Base-by-base conservation (phyloP, 176 grass and related monocot species). In the Microstegium vimineum region DNA sequence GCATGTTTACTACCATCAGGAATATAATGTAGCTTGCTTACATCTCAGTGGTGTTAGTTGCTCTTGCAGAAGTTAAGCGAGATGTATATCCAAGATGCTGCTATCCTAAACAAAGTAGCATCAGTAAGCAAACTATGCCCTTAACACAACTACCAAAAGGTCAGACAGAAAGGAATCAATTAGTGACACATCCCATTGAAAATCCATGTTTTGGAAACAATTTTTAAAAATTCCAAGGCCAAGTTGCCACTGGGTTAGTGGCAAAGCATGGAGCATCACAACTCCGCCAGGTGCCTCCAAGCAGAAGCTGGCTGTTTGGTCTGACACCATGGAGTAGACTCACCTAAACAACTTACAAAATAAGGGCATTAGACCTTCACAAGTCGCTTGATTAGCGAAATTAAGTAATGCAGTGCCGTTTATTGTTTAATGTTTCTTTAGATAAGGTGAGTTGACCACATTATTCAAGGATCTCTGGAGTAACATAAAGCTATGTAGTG, bases 261-360 rank as follows among this genome's bases (percentile, higher is more conserved):
- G 59, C 26, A 86, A 71, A 69, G 71, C 76, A 87, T 82, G 73
- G 80, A 84, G 93, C 86, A 86, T 86, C 84, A 75, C 74, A 79
- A 49, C 69, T 86, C 84, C 82, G 75, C 20, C 73, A 86, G 68
- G 81, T 90, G 79, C 80, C 38, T 88, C 90, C 93, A 95, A 95
- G 88, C 77, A 90, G 85, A 86, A 84, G 43, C 57, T 71, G 56
- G 28, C 23, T 78, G 31, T 36, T 37, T 57, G 75, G 69, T 78
- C 77, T 89, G 85, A 85, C 83, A 78, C 83, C 90, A 92, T 95
- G 88, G 90, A 95, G 88, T 87, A 93, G 90, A 95, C 77, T 88
- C 88, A 95, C 93, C 90, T 95, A 95, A 95, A 93, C 88, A 93
- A 93, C 87, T 86, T 86, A 57, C 78, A 66, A 26, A 85, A 66